Conservation (phyloP, 2,329 filamentous ascomycete species). For the Aureobasidium leucospermi region DNA sequence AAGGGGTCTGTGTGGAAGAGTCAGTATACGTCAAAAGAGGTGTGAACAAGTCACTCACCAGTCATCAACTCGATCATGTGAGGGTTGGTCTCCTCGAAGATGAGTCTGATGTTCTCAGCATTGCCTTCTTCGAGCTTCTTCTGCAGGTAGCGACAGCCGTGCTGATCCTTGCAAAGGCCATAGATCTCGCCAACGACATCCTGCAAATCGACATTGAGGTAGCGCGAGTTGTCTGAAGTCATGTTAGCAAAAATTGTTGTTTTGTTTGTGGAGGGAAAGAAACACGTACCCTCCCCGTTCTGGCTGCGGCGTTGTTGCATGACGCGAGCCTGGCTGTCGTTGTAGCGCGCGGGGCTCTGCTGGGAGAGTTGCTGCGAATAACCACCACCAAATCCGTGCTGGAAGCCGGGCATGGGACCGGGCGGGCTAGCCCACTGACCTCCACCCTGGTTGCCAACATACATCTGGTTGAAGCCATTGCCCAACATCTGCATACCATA, state of each 20-base stretch:
- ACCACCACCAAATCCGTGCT: conserved; percentile 49
- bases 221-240: conserved; percentile 53
- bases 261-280: neutral
- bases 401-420: conserved; percentile 22
- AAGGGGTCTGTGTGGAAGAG: conserved; percentile 63
- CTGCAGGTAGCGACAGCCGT: conserved; percentile 93
- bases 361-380: conserved; percentile 44
- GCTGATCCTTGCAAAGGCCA: conserved; percentile 90
- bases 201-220: conserved; percentile 75
- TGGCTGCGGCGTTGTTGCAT: conserved; percentile 69
- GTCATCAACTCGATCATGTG: conserved; percentile 98
- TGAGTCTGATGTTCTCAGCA: conserved; percentile 77
- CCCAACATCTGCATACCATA: conserved; percentile 57
- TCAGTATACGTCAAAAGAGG: neutral
- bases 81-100: conserved; percentile 87
- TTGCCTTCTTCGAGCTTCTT: conserved; percentile 92
- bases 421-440: conserved; percentile 21
- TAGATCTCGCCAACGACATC: conserved; percentile 78
- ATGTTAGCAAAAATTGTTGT: neutral
- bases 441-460: conserved; percentile 36
- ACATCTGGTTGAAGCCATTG: conserved; percentile 62
- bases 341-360: conserved; percentile 41
- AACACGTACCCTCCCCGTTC: conserved; percentile 58
- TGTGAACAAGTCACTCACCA: conserved; percentile 31
- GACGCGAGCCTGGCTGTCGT: conserved; percentile 69